phyloP scores from a whole-genome alignment of 176 grass and related monocot species.

The Sorghum bicolor region Sorghum_bicolor_NCBIv3 NC_012873.2:66941001-66941500 shows the following conservation, averaged over 20 bases:
- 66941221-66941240: neutral
- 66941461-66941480: neutral
- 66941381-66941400: neutral
- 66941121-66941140: constrained; percentile 11
- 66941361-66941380: constrained; percentile 4
- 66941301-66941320: neutral
- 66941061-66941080: constrained; percentile 1
- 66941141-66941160: neutral
- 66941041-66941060: neutral
- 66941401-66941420: neutral
- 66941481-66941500: constrained; percentile 25
- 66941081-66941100: neutral
- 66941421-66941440: constrained; percentile 1
- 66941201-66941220: neutral
- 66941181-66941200: neutral
- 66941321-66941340: neutral
- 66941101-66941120: constrained; percentile 2
- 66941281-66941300: neutral
- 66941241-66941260: neutral
- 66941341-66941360: neutral
- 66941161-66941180: constrained; percentile 4
- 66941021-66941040: neutral
- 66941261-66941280: neutral
- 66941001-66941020: neutral
- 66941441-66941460: neutral